phyloP scores from a whole-genome alignment of 1,139 yeast species.

The Pichiaceae sp. region DNA sequence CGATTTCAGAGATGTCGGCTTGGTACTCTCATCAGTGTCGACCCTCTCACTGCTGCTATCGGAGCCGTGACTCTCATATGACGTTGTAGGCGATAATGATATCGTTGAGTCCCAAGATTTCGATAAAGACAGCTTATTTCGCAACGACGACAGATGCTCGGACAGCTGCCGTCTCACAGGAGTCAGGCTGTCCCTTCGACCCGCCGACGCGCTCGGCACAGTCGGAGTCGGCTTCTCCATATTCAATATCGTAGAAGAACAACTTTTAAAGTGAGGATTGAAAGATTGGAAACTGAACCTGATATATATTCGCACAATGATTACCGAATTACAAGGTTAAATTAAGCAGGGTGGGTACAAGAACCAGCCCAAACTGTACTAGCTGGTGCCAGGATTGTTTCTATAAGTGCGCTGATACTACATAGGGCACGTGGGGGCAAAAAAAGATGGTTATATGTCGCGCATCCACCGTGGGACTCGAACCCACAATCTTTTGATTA shows the following conservation, averaged over 20 bases:
- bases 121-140: neutral
- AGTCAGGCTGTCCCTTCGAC: neutral
- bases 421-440: neutral
- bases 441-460: constrained; percentile 1
- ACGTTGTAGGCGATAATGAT: neutral
- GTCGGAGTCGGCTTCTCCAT: neutral
- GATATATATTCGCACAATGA: too few species aligned
- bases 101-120: neutral
- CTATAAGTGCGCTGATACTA: too few species aligned
- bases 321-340: too few species aligned
- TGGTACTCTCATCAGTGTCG: too few species aligned
- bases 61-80: neutral
- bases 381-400: too few species aligned
- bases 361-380: too few species aligned
- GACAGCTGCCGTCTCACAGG: constrained; percentile 1
- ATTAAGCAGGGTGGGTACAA: too few species aligned
- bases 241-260: too few species aligned
- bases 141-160: neutral
- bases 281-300: too few species aligned
- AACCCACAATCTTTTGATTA: constrained; percentile 6
- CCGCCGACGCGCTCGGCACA: too few species aligned
- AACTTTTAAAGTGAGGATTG: too few species aligned
- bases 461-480: constrained; percentile 6
- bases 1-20: neutral
- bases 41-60: too few species aligned